Conservation (phyloP, 2,329 filamentous ascomycete genomes). For the Clonostachys rosea region DNA sequence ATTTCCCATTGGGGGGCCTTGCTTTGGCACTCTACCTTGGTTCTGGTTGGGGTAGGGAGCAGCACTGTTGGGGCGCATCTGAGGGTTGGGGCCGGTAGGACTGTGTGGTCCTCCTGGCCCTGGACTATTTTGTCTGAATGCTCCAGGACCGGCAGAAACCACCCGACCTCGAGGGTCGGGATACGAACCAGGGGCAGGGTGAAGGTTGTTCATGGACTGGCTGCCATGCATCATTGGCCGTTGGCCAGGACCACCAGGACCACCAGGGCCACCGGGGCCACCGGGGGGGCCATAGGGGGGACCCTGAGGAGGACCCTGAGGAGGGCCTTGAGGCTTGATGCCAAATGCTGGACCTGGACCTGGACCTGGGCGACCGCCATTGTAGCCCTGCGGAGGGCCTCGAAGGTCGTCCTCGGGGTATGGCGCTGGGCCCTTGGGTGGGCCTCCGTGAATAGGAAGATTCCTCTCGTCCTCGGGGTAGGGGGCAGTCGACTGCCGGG, state of each 20-base stretch:
- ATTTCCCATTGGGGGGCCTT: not conserved
- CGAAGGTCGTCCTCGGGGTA: constrained; percentile 49
- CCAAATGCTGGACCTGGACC: constrained; percentile 47
- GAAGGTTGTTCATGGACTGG: constrained; percentile 40
- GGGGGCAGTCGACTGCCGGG: constrained; percentile 52
- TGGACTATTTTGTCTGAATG: constrained; percentile 31
- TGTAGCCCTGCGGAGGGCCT: constrained; percentile 14
- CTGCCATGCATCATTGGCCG: constrained; percentile 24
- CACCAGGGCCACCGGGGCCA: not conserved
- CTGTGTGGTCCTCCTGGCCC: constrained; percentile 4
- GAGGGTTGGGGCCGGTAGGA: constrained; percentile 4
- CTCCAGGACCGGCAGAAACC: constrained; percentile 33
- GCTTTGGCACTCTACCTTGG: constrained; percentile 18
- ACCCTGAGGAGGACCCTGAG: too few relatives aligned
- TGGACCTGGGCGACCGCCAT: constrained; percentile 39
- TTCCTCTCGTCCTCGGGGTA: constrained; percentile 67
- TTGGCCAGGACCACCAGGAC: constrained; percentile 7
- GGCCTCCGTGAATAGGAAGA: constrained; percentile 35
- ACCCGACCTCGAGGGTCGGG: constrained; percentile 36
- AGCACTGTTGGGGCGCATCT: constrained; percentile 10
- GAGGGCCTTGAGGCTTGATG: constrained; percentile 35
- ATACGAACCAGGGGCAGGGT: constrained; percentile 26
- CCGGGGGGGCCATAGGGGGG: not conserved
- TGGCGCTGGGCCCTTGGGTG: constrained; percentile 41
- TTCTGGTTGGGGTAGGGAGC: constrained; percentile 13